These are phyloP conservation scores for Goffeauzyma gilvescens DNA, from an alignment of 768 basidiomycete species.

Conservation along the genomic window DNA sequence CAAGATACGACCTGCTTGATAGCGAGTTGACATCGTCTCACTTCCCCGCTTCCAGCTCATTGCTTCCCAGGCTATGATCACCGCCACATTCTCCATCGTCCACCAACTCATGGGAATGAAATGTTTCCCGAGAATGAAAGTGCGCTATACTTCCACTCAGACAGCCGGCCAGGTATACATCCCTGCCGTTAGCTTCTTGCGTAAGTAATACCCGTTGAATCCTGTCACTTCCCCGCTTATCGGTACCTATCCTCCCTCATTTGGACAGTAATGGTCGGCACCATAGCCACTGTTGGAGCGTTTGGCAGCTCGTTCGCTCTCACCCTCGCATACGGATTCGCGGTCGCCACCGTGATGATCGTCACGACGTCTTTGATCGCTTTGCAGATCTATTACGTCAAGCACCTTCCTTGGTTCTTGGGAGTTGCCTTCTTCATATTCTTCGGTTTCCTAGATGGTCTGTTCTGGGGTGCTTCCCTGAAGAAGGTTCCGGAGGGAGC, in stretches of 20 bases:
- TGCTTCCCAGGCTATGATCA: slow-evolving; percentile 52
- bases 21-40: background rate
- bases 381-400: slow-evolving; percentile 44
- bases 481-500: slow-evolving; percentile 46
- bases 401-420: slow-evolving; percentile 37
- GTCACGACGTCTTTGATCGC: slow-evolving; percentile 43
- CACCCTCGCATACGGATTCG: slow-evolving; percentile 41
- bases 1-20: slow-evolving; percentile 1
- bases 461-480: slow-evolving; percentile 40
- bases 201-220: slow-evolving; percentile 20
- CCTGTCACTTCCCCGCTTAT: background rate
- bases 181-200: slow-evolving; percentile 44
- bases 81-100: slow-evolving; percentile 40
- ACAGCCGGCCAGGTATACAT: slow-evolving; percentile 51
- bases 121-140: slow-evolving; percentile 41
- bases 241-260: no score
- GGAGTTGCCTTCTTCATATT: slow-evolving; percentile 38
- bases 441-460: slow-evolving; percentile 49
- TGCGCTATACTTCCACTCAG: slow-evolving; percentile 45
- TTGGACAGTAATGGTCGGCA: slow-evolving; percentile 37
- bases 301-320: slow-evolving; percentile 42
- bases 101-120: slow-evolving; percentile 51
- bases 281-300: slow-evolving; percentile 41
- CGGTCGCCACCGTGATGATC: slow-evolving; percentile 49
- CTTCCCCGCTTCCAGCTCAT: background rate